Evolutionary conservation across 768 basidiomycete species (phyloP).

Genomic region (Auriscalpium microsporum): DNA sequence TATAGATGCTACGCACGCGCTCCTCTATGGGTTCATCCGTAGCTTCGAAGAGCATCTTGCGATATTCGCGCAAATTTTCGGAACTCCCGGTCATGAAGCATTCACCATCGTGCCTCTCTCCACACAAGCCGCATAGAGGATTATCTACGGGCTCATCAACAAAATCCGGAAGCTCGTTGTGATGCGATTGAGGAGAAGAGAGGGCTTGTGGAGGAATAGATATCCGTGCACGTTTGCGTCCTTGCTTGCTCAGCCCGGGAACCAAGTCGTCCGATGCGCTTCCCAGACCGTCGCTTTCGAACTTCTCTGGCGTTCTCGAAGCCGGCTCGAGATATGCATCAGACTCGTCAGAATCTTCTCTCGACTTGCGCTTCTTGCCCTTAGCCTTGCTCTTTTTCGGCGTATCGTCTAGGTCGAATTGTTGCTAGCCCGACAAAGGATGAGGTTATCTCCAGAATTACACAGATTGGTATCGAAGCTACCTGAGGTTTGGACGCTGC

Average conservation of each 20-base stretch:
- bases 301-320: constrained; percentile 1
- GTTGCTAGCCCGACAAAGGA: constrained; percentile 16
- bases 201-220: no score
- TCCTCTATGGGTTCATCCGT: constrained; percentile 59
- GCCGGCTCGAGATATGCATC: constrained; percentile 27
- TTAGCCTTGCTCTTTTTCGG: constrained; percentile 28
- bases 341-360: constrained; percentile 31
- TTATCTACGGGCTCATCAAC: constrained; percentile 5
- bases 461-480: constrained; percentile 15
- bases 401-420: constrained; percentile 27
- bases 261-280: background rate
- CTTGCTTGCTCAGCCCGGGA: constrained; percentile 2
- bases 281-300: background rate
- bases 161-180: background rate
- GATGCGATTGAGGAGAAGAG: no score
- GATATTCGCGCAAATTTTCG: constrained; percentile 60
- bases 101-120: constrained; percentile 25
- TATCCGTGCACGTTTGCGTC: no score
- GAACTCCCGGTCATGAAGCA: constrained; percentile 63
- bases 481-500: constrained; percentile 26
- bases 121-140: constrained; percentile 54
- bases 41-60: constrained; percentile 58
- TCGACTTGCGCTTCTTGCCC: constrained; percentile 25
- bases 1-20: constrained; percentile 34
- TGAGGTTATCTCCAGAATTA: background rate